phyloP scores from a whole-genome alignment of 768 basidiomycete genomes.

The Rhizopogon vulgaris region DNA sequence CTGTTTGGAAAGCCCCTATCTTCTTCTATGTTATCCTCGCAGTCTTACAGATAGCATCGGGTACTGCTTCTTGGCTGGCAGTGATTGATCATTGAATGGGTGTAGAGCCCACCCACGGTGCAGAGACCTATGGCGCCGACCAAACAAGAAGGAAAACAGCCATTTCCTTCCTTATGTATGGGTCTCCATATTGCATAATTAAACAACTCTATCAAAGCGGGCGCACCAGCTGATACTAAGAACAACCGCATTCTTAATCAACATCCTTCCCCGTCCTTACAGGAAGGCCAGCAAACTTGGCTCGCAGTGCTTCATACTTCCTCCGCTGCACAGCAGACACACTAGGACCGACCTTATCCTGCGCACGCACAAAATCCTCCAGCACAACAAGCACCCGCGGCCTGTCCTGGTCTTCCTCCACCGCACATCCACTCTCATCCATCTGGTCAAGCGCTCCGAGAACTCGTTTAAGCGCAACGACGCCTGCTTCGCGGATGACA shows the following conservation, averaged over 20 bases:
- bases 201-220: no score
- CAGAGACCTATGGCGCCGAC: no score
- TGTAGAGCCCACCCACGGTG: no score
- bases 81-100: no score
- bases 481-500: constrained; percentile 84
- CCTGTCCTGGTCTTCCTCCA: constrained; percentile 13
- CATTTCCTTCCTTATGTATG: no score
- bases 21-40: no score
- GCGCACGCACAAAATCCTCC: constrained; percentile 67
- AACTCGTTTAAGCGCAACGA: constrained; percentile 66
- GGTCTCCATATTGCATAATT: no score
- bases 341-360: constrained; percentile 81
- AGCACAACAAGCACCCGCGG: constrained; percentile 43
- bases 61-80: no score
- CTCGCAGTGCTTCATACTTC: constrained; percentile 75
- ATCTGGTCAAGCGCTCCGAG: constrained; percentile 64
- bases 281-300: constrained; percentile 79
- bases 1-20: no score
- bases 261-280: constrained; percentile 38
- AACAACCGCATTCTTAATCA: not conserved
- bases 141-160: no score
- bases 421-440: constrained; percentile 24
- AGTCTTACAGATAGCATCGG: no score
- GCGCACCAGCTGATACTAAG: no score
- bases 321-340: constrained; percentile 75